phyloP scores from a whole-genome alignment of 2,329 filamentous ascomycete species.

The Cladobotryum protrusum region DNA sequence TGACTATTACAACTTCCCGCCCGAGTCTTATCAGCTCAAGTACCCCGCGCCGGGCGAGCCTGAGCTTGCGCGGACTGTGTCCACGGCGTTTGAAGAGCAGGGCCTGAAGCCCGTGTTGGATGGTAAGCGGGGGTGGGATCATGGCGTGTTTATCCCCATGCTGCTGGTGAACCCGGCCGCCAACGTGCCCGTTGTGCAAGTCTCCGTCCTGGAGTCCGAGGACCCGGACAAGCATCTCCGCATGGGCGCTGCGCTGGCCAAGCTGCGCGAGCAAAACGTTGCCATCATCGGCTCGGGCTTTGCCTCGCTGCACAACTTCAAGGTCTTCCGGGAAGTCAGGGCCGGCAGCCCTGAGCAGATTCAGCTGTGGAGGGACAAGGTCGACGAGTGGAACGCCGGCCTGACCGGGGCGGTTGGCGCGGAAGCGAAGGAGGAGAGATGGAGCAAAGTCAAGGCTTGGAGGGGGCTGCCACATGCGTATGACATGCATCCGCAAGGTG shows the following conservation, averaged over 20 bases:
- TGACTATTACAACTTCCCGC: slow-evolving; percentile 55
- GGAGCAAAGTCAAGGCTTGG: slow-evolving; percentile 39
- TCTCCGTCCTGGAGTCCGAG: slow-evolving; percentile 49
- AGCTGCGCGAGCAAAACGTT: slow-evolving; percentile 46
- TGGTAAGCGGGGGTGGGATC: slow-evolving; percentile 46
- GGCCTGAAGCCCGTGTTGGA: slow-evolving; percentile 39
- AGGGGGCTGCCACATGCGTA: slow-evolving; percentile 41
- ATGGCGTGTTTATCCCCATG: slow-evolving; percentile 55
- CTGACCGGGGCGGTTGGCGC: slow-evolving; percentile 36
- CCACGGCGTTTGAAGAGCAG: slow-evolving; percentile 37
- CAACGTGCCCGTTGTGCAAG: slow-evolving; percentile 48
- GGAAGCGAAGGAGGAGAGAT: slow-evolving; percentile 28
- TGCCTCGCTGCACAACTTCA: slow-evolving; percentile 51
- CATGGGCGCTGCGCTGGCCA: slow-evolving; percentile 46
- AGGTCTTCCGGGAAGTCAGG: slow-evolving; percentile 36
- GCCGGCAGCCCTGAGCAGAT: slow-evolving; percentile 16
- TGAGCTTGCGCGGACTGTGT: slow-evolving; percentile 44
- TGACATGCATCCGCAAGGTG: slow-evolving; percentile 47
- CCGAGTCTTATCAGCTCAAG: slow-evolving; percentile 47
- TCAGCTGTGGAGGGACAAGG: slow-evolving; percentile 21
- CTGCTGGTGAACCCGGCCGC: slow-evolving; percentile 47
- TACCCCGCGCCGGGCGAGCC: slow-evolving; percentile 53
- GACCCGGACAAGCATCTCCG: slow-evolving; percentile 41
- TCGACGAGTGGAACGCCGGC: slow-evolving; percentile 39
- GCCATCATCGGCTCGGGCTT: slow-evolving; percentile 56